Conservation (phyloP, 192 early-diverging fungal species). For the Coemansia asiatica region DNA sequence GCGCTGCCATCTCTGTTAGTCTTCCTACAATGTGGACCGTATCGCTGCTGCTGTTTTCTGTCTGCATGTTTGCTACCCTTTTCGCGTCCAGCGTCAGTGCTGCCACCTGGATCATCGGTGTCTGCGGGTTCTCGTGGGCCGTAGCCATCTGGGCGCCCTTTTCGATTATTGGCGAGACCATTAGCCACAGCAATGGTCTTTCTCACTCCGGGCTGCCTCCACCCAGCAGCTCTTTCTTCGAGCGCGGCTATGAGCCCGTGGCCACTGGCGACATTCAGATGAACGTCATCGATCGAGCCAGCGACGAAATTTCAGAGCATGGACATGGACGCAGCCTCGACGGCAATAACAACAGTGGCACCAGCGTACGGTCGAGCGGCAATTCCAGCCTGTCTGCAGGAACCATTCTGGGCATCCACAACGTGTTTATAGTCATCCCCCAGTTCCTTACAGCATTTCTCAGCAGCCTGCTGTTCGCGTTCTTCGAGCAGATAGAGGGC, state of each 20-base stretch:
- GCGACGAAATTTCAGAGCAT: conserved; percentile 1
- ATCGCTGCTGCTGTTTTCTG: conserved; percentile 66
- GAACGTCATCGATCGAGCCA: conserved; percentile 10
- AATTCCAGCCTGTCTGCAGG: conserved; percentile 58
- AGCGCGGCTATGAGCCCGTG: conserved; percentile 25
- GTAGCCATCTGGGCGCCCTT: conserved; percentile 93
- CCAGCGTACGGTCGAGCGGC: neutral
- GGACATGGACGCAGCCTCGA: too few species aligned
- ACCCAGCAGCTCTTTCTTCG: neutral
- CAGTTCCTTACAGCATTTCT: conserved; percentile 86
- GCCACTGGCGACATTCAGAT: conserved; percentile 31
- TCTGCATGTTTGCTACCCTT: conserved; percentile 67
- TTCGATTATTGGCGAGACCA: conserved; percentile 75
- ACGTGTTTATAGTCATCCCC: conserved; percentile 91
- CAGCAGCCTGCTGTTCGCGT: conserved; percentile 68
- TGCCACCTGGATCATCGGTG: conserved; percentile 70
- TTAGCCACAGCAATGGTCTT: conserved; percentile 12
- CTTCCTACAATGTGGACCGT: conserved; percentile 68
- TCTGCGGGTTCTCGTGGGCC: conserved; percentile 84
- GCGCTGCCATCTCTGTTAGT: conserved; percentile 19
- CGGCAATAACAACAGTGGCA: neutral
- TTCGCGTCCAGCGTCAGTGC: conserved; percentile 57
- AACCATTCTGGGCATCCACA: conserved; percentile 89
- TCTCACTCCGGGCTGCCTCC: conserved; percentile 7
- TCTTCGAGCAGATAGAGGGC: conserved; percentile 59